These are phyloP conservation scores for Collybia sp. DNA, from an alignment of 768 basidiomycete genomes.

Conservation along the genomic window DNA sequence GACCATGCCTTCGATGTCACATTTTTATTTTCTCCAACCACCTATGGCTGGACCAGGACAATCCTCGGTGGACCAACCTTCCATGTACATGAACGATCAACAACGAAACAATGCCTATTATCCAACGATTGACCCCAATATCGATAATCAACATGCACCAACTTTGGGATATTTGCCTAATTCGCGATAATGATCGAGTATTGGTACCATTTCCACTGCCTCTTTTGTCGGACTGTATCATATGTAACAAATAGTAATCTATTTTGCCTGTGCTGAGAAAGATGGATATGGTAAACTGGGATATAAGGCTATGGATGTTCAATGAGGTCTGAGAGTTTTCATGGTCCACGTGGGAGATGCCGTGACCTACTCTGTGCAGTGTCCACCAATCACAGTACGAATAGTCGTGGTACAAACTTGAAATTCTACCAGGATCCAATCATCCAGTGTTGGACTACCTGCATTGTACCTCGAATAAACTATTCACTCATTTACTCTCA, in stretches of 20 bases:
- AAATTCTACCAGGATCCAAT: no score
- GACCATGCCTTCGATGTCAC: constrained; percentile 17
- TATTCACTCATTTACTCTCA: no score
- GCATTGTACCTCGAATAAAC: no score
- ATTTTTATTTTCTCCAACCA: constrained; percentile 12
- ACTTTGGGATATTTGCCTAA: not conserved
- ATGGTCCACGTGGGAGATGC: no score
- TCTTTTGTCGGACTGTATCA: not conserved
- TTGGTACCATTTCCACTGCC: not conserved
- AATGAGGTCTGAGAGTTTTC: no score
- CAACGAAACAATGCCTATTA: constrained; percentile 22
- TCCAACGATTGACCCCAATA: constrained; percentile 33
- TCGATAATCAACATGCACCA: constrained; percentile 12
- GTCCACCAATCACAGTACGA: no score
- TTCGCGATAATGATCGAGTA: not conserved
- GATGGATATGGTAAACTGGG: no score
- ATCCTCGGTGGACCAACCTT: constrained; percentile 14
- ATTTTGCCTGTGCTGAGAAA: not conserved
- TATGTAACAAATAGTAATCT: not conserved
- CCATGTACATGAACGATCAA: constrained; percentile 5
- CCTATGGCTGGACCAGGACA: constrained; percentile 17
- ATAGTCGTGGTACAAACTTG: no score
- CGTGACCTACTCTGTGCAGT: no score
- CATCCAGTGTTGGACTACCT: no score
- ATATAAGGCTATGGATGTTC: no score